Base-by-base conservation (phyloP, 1,284 basidiomycete genomes). In the Athelia sp. region DNA sequence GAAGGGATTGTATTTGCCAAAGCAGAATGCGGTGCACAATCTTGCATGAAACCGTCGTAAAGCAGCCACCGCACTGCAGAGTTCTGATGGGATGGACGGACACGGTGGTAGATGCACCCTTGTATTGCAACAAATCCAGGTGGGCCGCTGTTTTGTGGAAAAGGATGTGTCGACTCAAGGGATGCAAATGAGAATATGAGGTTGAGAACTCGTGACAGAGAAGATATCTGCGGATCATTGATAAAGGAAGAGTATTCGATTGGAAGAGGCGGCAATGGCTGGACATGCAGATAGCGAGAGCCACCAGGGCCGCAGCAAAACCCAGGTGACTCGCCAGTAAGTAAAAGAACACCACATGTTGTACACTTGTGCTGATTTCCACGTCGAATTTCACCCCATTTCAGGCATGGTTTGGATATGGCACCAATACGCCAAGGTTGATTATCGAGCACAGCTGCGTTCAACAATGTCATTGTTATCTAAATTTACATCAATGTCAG, bases 1-100 rank as follows among this genome's bases (percentile, higher is more conserved):
- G n/a, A 9, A 1, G 63, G 66, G 18, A 69, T 34, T 2, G 23
- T 13, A 3, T 22, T 13, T 1, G 54, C 46, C 40, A 48, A 55
- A 0, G 18, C 13, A 11, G 17, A 32, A 48, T 53, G 51, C 18
- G 56, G 60, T 2, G 50, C 46, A 17, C 34, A 3, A 3, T 45
- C 29, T 3, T 48, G n/a, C 38, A 56, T 31, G 32, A 61, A 63
- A 0, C 60, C 64, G 50, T 69, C 67, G 51, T 67, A 67, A 0
- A 70, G 51, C 6, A 71, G 51, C 69, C 68, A 68, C 11, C 32
- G 32, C 11, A 34, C 32, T 11, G 32, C 32, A 34, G 46, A 32
- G 1, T 49, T 32, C 3, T 4, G n/a, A 10, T 49, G 46, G 11
- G 21, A 9, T 2, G 48, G 46, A 9, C 26, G 17, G 10, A 49